Base-by-base conservation (phyloP, 805 yeast genomes). In the Monosporozyma solicola region DNA sequence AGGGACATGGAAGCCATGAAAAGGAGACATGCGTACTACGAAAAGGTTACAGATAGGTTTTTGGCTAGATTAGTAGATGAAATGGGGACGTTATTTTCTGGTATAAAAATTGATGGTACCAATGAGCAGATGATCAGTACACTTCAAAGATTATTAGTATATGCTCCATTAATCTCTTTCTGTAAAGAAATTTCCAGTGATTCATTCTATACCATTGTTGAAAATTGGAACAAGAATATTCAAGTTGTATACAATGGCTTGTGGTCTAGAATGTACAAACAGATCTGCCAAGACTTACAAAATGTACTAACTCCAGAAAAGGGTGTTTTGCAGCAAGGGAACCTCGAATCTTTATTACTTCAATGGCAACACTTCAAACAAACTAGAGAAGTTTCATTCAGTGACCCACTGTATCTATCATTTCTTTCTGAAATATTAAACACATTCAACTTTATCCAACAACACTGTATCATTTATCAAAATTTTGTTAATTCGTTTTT, bases 1-100 rank as follows among this genome's bases (percentile, higher is more conserved):
- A 80, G 83, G 41, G 76, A 78, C 20, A 85, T 89, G 88, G 74
- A 76, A 53, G 95, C 95, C 0, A 72, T 88, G 54, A 76, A 75
- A 55, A 89, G 87, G 60, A 83, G 85, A 61, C 77, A 81, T 54
- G 70, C 73, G 15, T 75, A 73, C 5, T 87, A 85, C 62, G 87
- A 83, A 59, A 64, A 69, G 22, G 82, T 82, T 0, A 74, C 85
- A 1, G 59, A 63, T 2, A 67, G 71, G 4, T 86, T 89, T 61
- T 65, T 80, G 35, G 65, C 62, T 20, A 73, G 78, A 55, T 74
- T 80, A 53, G 72, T 63, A 13, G 56, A 50, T 1, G 82, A 76
- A 49, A 69, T 83, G 55, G 71, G 69, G 13, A 53, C 60, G 3
- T 72, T 76, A 33, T 74, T 85, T 51, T 70, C 67, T 31, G 66